phyloP scores from a whole-genome alignment of 257 asterid genomes.

The Ajuga chamaepitys region DNA sequence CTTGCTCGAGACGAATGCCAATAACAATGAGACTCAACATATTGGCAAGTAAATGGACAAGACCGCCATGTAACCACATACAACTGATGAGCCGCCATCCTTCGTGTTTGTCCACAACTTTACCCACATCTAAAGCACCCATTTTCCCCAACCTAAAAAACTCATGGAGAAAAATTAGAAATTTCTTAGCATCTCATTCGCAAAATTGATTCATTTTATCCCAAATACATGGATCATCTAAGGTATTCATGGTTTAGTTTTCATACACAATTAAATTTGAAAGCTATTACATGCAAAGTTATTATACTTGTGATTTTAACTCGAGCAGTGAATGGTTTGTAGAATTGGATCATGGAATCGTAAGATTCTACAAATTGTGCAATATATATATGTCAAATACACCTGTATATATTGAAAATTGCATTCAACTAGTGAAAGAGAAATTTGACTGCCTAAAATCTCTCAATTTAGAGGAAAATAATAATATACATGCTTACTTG shows the following conservation, averaged over 20 bases:
- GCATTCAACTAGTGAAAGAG: too few relatives aligned
- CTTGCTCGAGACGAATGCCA: conserved; percentile 89
- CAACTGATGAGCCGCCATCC: conserved; percentile 93
- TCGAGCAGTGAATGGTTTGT: too few relatives aligned
- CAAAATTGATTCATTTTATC: not conserved
- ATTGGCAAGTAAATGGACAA: conserved; percentile 82
- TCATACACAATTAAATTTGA: not conserved
- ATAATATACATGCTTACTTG: too few relatives aligned
- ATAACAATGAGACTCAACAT: conserved; percentile 79
- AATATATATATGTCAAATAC: too few relatives aligned
- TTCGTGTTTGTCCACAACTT: conserved; percentile 65
- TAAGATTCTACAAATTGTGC: too few relatives aligned
- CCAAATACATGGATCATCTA: not conserved
- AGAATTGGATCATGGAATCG: too few relatives aligned
- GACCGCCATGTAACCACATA: conserved; percentile 90
- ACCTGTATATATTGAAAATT: too few relatives aligned
- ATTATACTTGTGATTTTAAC: too few relatives aligned
- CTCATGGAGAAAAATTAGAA: conserved; percentile 2
- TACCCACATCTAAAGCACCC: conserved; percentile 81
- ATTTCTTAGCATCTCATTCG: not conserved
- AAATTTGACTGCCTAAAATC: too few relatives aligned
- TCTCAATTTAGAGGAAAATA: too few relatives aligned
- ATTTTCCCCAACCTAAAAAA: conserved; percentile 47
- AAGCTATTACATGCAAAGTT: too few relatives aligned
- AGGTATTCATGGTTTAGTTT: not conserved